These are phyloP conservation scores for Trametes sp. DNA, from an alignment of 1,284 basidiomycete species.

Conservation along the genomic window DNA sequence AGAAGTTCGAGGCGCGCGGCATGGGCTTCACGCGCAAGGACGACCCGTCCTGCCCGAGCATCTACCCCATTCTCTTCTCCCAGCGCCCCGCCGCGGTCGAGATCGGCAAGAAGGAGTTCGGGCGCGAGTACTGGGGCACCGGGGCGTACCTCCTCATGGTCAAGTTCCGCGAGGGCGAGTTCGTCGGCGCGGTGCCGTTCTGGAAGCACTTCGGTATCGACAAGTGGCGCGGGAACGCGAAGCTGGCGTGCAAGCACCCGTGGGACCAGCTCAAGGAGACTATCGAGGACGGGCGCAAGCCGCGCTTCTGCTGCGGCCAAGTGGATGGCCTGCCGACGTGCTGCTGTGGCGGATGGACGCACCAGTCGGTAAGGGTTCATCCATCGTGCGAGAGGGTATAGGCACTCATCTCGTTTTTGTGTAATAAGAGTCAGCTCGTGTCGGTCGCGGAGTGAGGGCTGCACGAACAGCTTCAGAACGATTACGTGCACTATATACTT, in stretches of 20 bases:
- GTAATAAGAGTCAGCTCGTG: background rate
- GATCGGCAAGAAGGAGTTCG: conserved; percentile 1
- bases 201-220: conserved; percentile 9
- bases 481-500: no score
- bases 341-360: conserved; percentile 16
- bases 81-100: background rate
- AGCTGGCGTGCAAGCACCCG: background rate
- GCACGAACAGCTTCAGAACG: no score
- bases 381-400: background rate
- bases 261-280: background rate
- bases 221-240: background rate
- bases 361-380: conserved; percentile 8
- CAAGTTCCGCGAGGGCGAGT: background rate
- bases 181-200: background rate
- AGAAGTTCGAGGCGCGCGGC: background rate
- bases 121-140: conserved; percentile 3
- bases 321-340: conserved; percentile 1
- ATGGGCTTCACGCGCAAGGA: background rate
- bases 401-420: background rate
- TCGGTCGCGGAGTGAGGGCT: background rate
- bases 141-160: conserved; percentile 15
- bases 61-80: background rate
- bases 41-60: background rate
- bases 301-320: background rate
- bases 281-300: background rate